phyloP scores from a whole-genome alignment of 345 rosid species.

The Citrus inodora region DNA sequence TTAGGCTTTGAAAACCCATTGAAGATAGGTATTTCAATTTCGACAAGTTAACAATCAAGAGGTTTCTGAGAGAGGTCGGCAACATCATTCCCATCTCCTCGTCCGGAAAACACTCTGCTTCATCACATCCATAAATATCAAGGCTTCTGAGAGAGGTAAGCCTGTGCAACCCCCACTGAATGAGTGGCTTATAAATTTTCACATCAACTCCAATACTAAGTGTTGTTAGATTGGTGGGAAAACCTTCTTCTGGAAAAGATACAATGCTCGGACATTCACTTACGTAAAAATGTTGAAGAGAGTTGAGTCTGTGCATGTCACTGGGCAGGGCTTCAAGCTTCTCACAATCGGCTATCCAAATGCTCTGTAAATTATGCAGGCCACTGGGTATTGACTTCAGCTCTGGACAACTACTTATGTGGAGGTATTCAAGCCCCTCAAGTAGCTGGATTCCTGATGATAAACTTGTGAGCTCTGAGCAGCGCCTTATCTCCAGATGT shows the following conservation, averaged over 20 bases:
- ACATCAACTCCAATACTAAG: background rate
- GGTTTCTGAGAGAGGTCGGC: background rate
- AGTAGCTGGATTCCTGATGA: background rate
- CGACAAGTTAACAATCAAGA: background rate
- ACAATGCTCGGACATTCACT: background rate
- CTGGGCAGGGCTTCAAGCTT: background rate
- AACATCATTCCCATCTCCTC: background rate
- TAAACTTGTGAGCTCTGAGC: background rate
- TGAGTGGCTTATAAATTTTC: background rate
- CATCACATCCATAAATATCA: too few species aligned
- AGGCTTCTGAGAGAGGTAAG: too few species aligned
- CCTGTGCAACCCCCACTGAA: constrained; percentile 3
- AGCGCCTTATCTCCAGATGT: background rate
- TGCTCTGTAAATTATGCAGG: background rate
- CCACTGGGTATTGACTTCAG: background rate
- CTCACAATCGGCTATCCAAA: background rate
- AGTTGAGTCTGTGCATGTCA: background rate
- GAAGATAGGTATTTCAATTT: background rate
- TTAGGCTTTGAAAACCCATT: background rate
- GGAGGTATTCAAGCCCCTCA: background rate
- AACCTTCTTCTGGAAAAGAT: background rate
- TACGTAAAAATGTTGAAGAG: background rate
- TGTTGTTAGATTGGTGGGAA: background rate
- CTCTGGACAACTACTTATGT: background rate
- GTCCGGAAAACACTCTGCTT: too few species aligned